Conservation (phyloP, 2,329 filamentous ascomycete genomes). For the Chaetothyriales sp. region DNA sequence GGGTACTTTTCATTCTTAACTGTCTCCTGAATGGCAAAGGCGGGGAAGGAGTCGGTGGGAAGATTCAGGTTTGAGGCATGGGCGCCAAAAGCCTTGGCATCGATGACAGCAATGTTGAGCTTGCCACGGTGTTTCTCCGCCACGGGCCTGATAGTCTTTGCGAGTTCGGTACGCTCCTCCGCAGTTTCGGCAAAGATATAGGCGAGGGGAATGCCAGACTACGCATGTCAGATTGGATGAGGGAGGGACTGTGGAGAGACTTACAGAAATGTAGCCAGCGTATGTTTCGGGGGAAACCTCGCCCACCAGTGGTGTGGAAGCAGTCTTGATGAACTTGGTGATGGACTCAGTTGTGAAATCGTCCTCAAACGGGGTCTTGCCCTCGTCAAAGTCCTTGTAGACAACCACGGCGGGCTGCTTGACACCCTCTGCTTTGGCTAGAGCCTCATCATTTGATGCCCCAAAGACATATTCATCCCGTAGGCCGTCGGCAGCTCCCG, state of each 20-base stretch:
- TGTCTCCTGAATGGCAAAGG: slow-evolving; percentile 93
- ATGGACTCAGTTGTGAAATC: slow-evolving; percentile 72
- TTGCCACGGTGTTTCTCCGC: slow-evolving; percentile 85
- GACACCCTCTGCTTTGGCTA: slow-evolving; percentile 83
- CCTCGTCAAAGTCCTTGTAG: slow-evolving; percentile 97
- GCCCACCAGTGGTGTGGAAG: slow-evolving; percentile 78
- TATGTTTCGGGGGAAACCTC: slow-evolving; percentile 97
- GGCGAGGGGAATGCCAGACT: slow-evolving; percentile 75
- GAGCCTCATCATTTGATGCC: slow-evolving; percentile 62
- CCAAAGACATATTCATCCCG: slow-evolving; percentile 90
- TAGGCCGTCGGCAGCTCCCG: slow-evolving; percentile 53
- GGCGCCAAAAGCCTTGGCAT: slow-evolving; percentile 83
- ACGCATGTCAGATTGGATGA: slow-evolving; percentile 3
- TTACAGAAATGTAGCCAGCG: slow-evolving; percentile 72
- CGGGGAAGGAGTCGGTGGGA: slow-evolving; percentile 83
- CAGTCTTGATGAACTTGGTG: slow-evolving; percentile 64
- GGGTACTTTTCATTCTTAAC: slow-evolving; percentile 96
- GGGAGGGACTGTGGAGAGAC: slow-evolving; percentile 11
- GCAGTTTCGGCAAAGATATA: slow-evolving; percentile 93
- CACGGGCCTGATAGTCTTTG: slow-evolving; percentile 64
- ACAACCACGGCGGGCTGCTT: slow-evolving; percentile 75
- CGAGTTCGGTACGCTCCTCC: slow-evolving; percentile 72
- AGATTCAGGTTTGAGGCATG: slow-evolving; percentile 97
- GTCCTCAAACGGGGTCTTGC: slow-evolving; percentile 70
- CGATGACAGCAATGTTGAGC: slow-evolving; percentile 96